These are phyloP conservation scores for Penicillium hordei DNA, from an alignment of 2,329 filamentous ascomycete species.

Conservation along the genomic window DNA sequence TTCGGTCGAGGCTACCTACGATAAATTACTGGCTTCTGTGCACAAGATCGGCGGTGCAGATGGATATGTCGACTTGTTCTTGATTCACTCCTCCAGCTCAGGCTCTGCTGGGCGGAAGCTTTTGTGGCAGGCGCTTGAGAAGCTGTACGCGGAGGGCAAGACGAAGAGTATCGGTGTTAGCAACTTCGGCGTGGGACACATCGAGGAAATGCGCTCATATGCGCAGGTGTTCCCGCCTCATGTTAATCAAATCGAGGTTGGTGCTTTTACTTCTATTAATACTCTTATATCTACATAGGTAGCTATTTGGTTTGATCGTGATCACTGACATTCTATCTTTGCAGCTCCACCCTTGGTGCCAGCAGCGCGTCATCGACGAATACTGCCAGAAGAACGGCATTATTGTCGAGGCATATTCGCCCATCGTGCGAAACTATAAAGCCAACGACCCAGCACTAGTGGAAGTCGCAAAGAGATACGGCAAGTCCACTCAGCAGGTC, in stretches of 20 bases:
- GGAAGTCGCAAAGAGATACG: constrained; percentile 68
- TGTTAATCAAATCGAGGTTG: constrained; percentile 71
- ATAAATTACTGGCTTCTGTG: constrained; percentile 61
- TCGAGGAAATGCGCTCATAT: constrained; percentile 66
- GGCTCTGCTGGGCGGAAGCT: constrained; percentile 57
- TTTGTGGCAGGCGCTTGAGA: constrained; percentile 67
- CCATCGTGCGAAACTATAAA: constrained; percentile 66
- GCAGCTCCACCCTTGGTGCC: constrained; percentile 70
- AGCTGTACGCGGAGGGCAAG: constrained; percentile 58
- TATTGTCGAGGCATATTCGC: constrained; percentile 55
- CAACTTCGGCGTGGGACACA: constrained; percentile 67
- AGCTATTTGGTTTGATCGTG: not conserved
- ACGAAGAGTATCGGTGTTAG: constrained; percentile 69
- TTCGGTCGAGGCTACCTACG: constrained; percentile 59
- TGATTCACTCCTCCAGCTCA: constrained; percentile 65
- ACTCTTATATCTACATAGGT: not conserved
- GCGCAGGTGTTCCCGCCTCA: constrained; percentile 68
- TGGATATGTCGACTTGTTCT: constrained; percentile 69
- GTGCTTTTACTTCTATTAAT: constrained; percentile 22
- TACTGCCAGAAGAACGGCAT: constrained; percentile 56
- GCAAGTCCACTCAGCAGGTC: constrained; percentile 72
- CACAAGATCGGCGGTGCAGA: constrained; percentile 58
- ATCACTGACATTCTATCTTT: constrained; percentile 16
- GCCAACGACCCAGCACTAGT: constrained; percentile 67
- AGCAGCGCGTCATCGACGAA: constrained; percentile 59